These are phyloP conservation scores for Paracorniculantispora psalliotae DNA, from an alignment of 2,329 filamentous ascomycete species.

Conservation along the genomic window DNA sequence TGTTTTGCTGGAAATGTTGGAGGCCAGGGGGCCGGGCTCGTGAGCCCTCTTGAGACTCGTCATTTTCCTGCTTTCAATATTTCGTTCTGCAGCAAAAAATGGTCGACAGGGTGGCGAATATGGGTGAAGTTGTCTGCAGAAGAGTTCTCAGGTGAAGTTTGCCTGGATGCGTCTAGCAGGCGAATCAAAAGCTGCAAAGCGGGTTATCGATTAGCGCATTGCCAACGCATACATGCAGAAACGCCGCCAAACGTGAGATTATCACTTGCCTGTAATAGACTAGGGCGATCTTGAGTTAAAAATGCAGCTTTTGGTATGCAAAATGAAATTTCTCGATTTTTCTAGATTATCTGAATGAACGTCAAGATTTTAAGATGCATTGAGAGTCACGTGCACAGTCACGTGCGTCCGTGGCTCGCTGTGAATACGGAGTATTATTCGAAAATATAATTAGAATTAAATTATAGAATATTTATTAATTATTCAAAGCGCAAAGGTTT, in stretches of 20 bases:
- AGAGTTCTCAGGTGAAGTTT: slow-evolving; percentile 9
- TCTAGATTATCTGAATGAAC: not conserved
- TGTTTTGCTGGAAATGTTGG: slow-evolving; percentile 89
- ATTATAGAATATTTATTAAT: not conserved
- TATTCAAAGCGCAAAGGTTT: not conserved
- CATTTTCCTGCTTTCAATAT: slow-evolving; percentile 38
- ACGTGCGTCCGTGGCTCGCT: no score
- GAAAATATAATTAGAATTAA: no score
- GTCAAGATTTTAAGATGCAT: no score
- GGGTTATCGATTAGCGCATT: slow-evolving; percentile 24
- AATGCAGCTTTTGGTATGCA: not conserved
- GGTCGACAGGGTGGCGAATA: not conserved
- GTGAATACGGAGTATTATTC: no score
- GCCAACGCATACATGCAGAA: slow-evolving; percentile 10
- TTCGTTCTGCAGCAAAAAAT: not conserved
- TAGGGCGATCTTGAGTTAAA: not conserved
- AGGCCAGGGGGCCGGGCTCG: slow-evolving; percentile 48
- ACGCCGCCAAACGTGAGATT: not conserved
- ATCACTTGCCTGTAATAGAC: not conserved
- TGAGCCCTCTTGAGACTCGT: slow-evolving; percentile 59
- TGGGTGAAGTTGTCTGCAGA: not conserved
- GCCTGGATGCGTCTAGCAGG: slow-evolving; percentile 11
- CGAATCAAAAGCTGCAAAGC: slow-evolving; percentile 23
- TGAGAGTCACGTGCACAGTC: no score
- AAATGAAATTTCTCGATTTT: not conserved